A percentile compares a stretch with the other conserved stretches of the same genome.
Conservation (phyloP, 2,329 filamentous ascomycete species). For the Diplodia mutila region DNA sequence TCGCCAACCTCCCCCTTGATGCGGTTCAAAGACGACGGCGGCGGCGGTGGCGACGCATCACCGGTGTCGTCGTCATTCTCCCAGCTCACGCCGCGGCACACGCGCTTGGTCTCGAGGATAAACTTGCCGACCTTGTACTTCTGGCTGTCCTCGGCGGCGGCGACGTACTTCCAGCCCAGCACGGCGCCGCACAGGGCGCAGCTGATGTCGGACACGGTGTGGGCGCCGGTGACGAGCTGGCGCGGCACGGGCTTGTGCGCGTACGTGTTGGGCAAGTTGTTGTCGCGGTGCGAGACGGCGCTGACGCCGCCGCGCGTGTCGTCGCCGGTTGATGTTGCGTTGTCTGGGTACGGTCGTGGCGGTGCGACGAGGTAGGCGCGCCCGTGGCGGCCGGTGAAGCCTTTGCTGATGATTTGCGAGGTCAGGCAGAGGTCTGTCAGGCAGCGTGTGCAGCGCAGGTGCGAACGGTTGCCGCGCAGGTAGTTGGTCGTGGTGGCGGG, state of each 20-base stretch:
- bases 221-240: slow-evolving; percentile 65
- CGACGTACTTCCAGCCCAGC: slow-evolving; percentile 68
- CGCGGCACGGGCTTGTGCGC: slow-evolving; percentile 60
- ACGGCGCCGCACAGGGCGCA: slow-evolving; percentile 61
- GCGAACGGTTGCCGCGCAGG: slow-evolving; percentile 31
- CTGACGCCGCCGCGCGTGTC: slow-evolving; percentile 18
- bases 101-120: slow-evolving; percentile 64
- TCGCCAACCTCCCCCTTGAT: slow-evolving; percentile 2
- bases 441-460: slow-evolving; percentile 62
- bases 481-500: slow-evolving; percentile 36
- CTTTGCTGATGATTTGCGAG: slow-evolving; percentile 65
- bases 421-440: slow-evolving; percentile 62
- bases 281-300: slow-evolving; percentile 30
- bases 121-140: slow-evolving; percentile 70
- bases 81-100: slow-evolving; percentile 57
- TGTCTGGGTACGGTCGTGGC: slow-evolving; percentile 28
- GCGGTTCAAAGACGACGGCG: not conserved
- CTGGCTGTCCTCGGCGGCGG: slow-evolving; percentile 64
- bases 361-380: slow-evolving; percentile 66
- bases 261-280: slow-evolving; percentile 61
- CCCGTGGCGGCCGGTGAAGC: slow-evolving; percentile 67
- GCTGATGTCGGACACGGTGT: slow-evolving; percentile 64
- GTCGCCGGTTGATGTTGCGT: slow-evolving; percentile 15
- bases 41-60: not conserved
- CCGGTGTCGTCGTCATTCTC: slow-evolving; percentile 43